phyloP scores from a whole-genome alignment of 768 basidiomycete species.

The Grammothele lineata region DNA sequence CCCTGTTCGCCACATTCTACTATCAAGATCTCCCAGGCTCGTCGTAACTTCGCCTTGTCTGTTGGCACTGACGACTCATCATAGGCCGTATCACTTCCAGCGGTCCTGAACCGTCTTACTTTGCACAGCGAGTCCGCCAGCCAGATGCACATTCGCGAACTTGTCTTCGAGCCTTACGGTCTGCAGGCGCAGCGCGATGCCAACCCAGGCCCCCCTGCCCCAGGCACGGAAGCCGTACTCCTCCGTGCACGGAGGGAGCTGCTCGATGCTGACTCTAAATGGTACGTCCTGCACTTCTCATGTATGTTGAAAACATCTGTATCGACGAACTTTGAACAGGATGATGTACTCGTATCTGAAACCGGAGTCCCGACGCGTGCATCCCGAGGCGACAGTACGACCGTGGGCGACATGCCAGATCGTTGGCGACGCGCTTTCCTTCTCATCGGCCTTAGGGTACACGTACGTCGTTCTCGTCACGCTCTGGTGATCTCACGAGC shows the following conservation, averaged over 20 bases:
- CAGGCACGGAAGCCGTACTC: slow-evolving; percentile 63
- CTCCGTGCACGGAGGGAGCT: slow-evolving; percentile 76
- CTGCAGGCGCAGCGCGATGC: slow-evolving; percentile 56
- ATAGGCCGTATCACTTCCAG: no score
- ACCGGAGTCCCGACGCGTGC: slow-evolving; percentile 78
- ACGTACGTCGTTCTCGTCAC: slow-evolving; percentile 38
- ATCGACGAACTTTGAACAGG: slow-evolving; percentile 37
- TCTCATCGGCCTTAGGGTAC: slow-evolving; percentile 78
- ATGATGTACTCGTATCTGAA: slow-evolving; percentile 76
- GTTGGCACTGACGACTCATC: no score
- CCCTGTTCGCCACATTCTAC: slow-evolving; percentile 80
- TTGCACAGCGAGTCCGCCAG: slow-evolving; percentile 76
- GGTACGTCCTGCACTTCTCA: slow-evolving; percentile 38
- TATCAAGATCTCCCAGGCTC: slow-evolving; percentile 52
- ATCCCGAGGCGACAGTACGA: slow-evolving; percentile 83
- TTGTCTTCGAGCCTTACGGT: slow-evolving; percentile 79
- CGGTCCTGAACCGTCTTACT: slow-evolving; percentile 77
- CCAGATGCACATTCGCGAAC: slow-evolving; percentile 69
- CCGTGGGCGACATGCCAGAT: slow-evolving; percentile 82
- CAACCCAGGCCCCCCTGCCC: no score
- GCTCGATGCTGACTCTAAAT: slow-evolving; percentile 54
- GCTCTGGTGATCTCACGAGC: not conserved
- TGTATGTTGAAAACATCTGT: not conserved
- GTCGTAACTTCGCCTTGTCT: not conserved
- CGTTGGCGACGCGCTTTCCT: slow-evolving; percentile 73